phyloP scores from a whole-genome alignment of 257 asterid species.

The Lavandula angustifolia region DNA sequence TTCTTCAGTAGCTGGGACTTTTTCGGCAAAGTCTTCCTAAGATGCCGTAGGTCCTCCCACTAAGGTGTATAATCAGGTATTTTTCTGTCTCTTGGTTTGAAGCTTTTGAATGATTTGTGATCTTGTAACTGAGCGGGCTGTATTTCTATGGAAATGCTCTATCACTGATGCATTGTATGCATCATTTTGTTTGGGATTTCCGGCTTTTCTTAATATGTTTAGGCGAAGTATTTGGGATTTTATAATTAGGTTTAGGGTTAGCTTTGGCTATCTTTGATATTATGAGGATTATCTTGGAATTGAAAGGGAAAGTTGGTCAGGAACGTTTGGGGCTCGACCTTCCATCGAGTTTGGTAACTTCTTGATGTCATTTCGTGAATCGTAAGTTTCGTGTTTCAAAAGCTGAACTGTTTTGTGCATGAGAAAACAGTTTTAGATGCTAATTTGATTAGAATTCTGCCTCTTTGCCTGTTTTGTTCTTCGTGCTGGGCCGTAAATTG shows the following conservation, averaged over 20 bases:
- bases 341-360: too few relatives aligned
- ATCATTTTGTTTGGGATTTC: too few relatives aligned
- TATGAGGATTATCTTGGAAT: too few relatives aligned
- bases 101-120: constrained; percentile 2
- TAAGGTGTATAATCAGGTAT: constrained; percentile 48
- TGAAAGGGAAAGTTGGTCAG: too few relatives aligned
- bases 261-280: too few relatives aligned
- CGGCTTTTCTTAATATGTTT: too few relatives aligned
- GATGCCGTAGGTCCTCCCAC: constrained; percentile 34
- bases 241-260: too few relatives aligned
- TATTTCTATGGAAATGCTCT: constrained; percentile 5
- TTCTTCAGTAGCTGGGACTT: constrained; percentile 55
- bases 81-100: constrained; percentile 1
- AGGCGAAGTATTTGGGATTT: too few relatives aligned
- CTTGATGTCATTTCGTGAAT: too few relatives aligned
- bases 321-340: too few relatives aligned
- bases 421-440: background rate
- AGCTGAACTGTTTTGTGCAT: background rate
- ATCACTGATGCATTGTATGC: background rate
- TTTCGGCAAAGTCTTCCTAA: constrained; percentile 43
- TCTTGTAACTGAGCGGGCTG: constrained; percentile 6
- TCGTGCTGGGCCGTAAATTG: background rate
- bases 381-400: too few relatives aligned
- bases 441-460: constrained; percentile 14
- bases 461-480: background rate